These are phyloP conservation scores for Eucalyptus tenuipes DNA, from an alignment of 345 rosid species.

Conservation along the genomic window DNA sequence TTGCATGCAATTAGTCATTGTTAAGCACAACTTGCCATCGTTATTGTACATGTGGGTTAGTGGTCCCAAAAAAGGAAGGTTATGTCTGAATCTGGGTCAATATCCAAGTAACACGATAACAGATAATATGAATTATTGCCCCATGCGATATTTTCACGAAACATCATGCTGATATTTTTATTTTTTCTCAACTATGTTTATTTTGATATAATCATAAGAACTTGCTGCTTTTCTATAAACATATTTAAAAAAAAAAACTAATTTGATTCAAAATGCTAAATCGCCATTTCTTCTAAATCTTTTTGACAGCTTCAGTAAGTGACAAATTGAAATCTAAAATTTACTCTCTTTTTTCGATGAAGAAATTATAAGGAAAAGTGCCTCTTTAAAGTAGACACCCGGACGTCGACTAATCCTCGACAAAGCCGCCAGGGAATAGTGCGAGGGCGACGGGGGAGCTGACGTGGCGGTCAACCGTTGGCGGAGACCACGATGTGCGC, in stretches of 20 bases:
- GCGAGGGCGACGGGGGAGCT: background rate
- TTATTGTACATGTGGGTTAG: background rate
- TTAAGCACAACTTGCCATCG: background rate
- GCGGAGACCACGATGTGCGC: background rate
- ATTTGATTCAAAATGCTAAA: background rate
- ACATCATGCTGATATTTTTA: background rate
- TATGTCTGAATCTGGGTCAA: rapidly evolving
- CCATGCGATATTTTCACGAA: background rate
- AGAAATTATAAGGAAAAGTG: background rate
- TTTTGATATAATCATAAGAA: background rate
- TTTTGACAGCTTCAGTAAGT: background rate
- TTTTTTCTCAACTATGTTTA: background rate
- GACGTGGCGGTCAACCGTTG: background rate
- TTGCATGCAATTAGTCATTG: background rate
- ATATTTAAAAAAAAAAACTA: too few relatives aligned
- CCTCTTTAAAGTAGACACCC: background rate
- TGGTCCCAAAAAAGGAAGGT: background rate
- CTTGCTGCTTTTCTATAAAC: too few relatives aligned
- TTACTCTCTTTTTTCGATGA: background rate
- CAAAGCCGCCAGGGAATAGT: background rate
- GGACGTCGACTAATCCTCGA: background rate
- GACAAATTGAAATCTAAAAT: too few relatives aligned
- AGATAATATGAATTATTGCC: rapidly evolving
- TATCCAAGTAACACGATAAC: background rate
- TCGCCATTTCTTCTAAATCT: background rate